Conservation (phyloP, 2,329 filamentous ascomycete species). For the Purpureocillium lavendulum region DNA sequence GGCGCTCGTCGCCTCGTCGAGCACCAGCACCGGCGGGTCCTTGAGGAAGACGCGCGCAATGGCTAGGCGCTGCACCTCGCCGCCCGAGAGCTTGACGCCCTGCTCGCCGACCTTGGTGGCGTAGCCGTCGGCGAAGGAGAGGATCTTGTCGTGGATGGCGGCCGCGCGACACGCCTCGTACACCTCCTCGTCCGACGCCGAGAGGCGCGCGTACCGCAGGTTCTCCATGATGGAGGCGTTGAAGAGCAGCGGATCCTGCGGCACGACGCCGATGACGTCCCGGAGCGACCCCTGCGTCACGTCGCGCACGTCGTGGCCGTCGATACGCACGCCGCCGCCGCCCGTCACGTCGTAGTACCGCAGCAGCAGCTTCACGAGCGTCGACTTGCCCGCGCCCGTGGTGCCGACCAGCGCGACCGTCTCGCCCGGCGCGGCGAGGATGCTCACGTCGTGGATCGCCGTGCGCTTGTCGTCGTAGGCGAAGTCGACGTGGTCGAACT, state of each 20-base stretch:
- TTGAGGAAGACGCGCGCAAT: constrained; percentile 30
- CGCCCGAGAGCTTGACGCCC: constrained; percentile 39
- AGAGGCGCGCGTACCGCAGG: constrained; percentile 51
- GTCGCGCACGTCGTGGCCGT: constrained; percentile 50
- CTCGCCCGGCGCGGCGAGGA: constrained; percentile 41
- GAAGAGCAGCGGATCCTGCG: constrained; percentile 57
- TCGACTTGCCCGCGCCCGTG: constrained; percentile 55
- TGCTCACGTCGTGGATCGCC: constrained; percentile 38
- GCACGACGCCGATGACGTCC: constrained; percentile 52
- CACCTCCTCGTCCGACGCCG: constrained; percentile 53
- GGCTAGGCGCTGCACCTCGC: constrained; percentile 40
- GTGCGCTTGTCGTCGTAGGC: constrained; percentile 44
- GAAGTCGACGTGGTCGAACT: constrained; percentile 46
- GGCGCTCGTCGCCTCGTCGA: constrained; percentile 45
- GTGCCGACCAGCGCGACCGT: constrained; percentile 54
- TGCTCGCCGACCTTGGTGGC: constrained; percentile 37
- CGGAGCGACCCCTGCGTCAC: constrained; percentile 51
- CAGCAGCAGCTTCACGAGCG: constrained; percentile 51
- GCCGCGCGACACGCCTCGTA: constrained; percentile 52
- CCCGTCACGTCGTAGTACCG: constrained; percentile 50
- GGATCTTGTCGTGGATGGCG: constrained; percentile 56
- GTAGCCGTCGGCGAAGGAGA: constrained; percentile 46
- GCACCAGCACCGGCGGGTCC: constrained; percentile 18
- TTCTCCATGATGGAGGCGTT: constrained; percentile 58
- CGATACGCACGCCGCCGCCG: constrained; percentile 40